Evolutionary conservation across 768 basidiomycete genomes (phyloP).

Genomic region (Mycena vulgaris): DNA sequence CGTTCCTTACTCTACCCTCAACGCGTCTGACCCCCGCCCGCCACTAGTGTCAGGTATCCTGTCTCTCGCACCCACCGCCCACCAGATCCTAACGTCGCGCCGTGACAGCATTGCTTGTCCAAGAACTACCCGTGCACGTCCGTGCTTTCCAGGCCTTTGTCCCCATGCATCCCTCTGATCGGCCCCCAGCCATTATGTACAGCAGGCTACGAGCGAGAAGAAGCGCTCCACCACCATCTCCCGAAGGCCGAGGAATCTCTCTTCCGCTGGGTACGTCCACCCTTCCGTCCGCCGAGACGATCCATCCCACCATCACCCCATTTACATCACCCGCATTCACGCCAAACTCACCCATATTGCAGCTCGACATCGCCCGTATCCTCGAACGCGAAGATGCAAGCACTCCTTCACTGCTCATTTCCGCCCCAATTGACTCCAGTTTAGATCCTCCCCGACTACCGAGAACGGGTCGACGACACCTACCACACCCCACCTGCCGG

Average conservation of each 20-base stretch:
- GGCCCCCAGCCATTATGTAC: slow-evolving; percentile 76
- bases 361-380: slow-evolving; percentile 31
- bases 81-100: slow-evolving; percentile 38
- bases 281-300: slow-evolving; percentile 46
- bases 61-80: slow-evolving; percentile 28
- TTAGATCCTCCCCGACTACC: slow-evolving; percentile 49
- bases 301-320: slow-evolving; percentile 22
- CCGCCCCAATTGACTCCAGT: slow-evolving; percentile 39
- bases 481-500: slow-evolving; percentile 39
- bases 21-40: slow-evolving; percentile 35
- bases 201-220: slow-evolving; percentile 89
- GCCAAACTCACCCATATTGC: slow-evolving; percentile 3
- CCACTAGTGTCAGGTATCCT: slow-evolving; percentile 76
- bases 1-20: slow-evolving; percentile 28
- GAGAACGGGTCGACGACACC: slow-evolving; percentile 46
- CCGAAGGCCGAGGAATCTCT: slow-evolving; percentile 79
- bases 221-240: slow-evolving; percentile 72
- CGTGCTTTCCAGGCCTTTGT: slow-evolving; percentile 51
- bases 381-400: slow-evolving; percentile 37
- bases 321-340: neutral
- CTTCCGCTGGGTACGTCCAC: slow-evolving; percentile 63
- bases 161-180: slow-evolving; percentile 30
- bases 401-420: slow-evolving; percentile 27
- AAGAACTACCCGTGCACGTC: slow-evolving; percentile 96
- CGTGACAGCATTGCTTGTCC: slow-evolving; percentile 80